Percentiles rank a stretch among this genome's conserved stretches.
phyloP scores from a whole-genome alignment of 768 basidiomycete genomes.

The Trametes cingulata region DNA sequence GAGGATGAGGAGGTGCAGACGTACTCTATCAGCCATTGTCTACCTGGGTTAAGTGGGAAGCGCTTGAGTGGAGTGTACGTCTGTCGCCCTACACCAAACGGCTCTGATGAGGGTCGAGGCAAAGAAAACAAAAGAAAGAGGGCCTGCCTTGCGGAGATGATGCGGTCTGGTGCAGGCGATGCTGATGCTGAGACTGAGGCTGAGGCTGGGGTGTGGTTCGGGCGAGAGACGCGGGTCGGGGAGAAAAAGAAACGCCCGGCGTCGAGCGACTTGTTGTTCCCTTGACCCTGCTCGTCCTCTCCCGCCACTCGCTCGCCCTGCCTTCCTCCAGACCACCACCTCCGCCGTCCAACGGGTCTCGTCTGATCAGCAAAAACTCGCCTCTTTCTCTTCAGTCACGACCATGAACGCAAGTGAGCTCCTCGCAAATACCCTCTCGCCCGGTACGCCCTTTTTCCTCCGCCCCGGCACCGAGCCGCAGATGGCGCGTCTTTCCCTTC shows the following conservation, averaged over 20 bases:
- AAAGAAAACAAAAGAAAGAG: background rate
- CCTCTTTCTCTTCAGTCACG: conserved; percentile 29
- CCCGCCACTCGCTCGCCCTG: conserved; percentile 18
- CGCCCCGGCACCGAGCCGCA: conserved; percentile 29
- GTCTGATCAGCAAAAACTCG: conserved; percentile 7
- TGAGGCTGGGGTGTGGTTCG: too few species aligned
- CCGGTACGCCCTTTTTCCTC: conserved; percentile 58
- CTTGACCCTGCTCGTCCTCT: conserved; percentile 18
- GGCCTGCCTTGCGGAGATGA: background rate
- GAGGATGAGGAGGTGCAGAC: conserved; percentile 27
- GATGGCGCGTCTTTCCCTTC: conserved; percentile 13
- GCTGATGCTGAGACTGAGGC: background rate
- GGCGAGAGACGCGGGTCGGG: conserved; percentile 3
- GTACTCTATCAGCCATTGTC: conserved; percentile 63
- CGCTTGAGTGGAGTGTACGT: background rate
- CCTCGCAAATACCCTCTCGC: conserved; percentile 88
- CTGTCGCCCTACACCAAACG: background rate
- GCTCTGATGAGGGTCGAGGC: background rate
- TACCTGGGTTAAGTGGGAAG: background rate
- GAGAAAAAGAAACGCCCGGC: conserved; percentile 10
- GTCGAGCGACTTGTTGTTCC: conserved; percentile 14
- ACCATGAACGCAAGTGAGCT: conserved; percentile 91
- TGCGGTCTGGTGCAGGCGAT: background rate
- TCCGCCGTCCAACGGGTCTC: conserved; percentile 20
- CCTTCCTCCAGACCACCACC: conserved; percentile 18